phyloP scores from a whole-genome alignment of 805 yeast genomes.

The Hagleromyces aurorensis region DNA sequence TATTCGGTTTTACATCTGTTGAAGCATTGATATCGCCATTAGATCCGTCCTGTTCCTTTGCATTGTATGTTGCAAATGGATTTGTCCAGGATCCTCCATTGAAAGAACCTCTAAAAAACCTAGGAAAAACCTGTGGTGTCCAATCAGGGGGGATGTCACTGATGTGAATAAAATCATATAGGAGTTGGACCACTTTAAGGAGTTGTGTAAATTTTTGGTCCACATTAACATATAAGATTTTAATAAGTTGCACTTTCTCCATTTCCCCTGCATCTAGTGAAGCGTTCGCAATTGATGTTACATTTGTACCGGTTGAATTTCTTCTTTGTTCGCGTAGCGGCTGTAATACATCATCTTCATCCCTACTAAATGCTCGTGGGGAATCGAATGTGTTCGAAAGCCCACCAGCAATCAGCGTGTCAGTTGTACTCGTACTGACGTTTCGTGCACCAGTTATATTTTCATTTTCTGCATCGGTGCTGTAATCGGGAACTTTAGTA shows the following conservation, averaged over 20 bases:
- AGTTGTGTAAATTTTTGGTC: slow-evolving; percentile 26
- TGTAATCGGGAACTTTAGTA: slow-evolving; percentile 4
- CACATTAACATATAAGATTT: slow-evolving; percentile 14
- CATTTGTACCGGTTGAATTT: slow-evolving; percentile 6
- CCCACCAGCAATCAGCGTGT: slow-evolving; percentile 10
- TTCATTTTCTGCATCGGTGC: slow-evolving; percentile 4
- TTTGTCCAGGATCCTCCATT: slow-evolving; percentile 78
- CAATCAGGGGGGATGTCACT: slow-evolving; percentile 16
- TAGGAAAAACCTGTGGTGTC: slow-evolving; percentile 61
- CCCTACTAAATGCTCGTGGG: slow-evolving; percentile 1
- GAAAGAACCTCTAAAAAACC: slow-evolving; percentile 57
- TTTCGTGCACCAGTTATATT: slow-evolving; percentile 5
- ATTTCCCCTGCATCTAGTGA: slow-evolving; percentile 34
- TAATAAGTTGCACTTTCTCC: slow-evolving; percentile 34
- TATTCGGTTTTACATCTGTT: slow-evolving; percentile 1
- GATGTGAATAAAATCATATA: slow-evolving; percentile 24
- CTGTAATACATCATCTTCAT: too few species aligned
- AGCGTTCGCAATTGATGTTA: slow-evolving; percentile 9
- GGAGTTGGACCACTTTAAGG: slow-evolving; percentile 24
- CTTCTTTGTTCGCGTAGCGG: too few species aligned
- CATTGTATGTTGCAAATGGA: slow-evolving; percentile 41
- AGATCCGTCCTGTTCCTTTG: slow-evolving; percentile 9
- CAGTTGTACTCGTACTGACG: slow-evolving; percentile 17
- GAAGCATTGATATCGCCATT: slow-evolving; percentile 6
- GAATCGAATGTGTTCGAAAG: slow-evolving; percentile 1